A percentile compares a stretch with the other conserved stretches of the same genome.
These are phyloP conservation scores for Selaginella moellendorffii DNA, from an alignment of 75 land plant species.

Conservation along the genomic window DNA sequence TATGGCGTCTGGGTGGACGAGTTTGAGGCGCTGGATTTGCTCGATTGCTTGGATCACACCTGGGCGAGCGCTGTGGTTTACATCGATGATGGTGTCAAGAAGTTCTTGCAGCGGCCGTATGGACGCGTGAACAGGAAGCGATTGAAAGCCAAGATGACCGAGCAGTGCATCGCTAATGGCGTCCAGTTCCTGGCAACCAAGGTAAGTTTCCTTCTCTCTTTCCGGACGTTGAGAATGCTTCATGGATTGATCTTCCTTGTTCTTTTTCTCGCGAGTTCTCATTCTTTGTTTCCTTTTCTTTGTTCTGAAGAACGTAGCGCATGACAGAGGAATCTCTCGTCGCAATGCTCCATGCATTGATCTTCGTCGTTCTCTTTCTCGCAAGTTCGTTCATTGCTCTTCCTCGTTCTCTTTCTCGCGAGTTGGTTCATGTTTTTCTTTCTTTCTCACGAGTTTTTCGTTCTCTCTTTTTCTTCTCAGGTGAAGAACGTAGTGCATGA, in stretches of 20 bases:
- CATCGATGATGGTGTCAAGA: conserved; percentile 43
- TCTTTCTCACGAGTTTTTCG: too few relatives aligned
- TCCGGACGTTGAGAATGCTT: too few relatives aligned
- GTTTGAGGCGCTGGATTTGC: conserved; percentile 83
- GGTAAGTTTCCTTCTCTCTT: conserved; percentile 15
- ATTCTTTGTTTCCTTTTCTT: neutral
- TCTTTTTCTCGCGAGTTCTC: neutral
- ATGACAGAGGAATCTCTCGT: too few relatives aligned
- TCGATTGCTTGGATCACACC: conserved; percentile 86
- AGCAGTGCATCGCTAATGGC: conserved; percentile 68
- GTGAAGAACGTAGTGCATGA: conserved; percentile 54
- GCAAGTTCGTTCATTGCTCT: too few relatives aligned
- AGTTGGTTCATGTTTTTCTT: too few relatives aligned
- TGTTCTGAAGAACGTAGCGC: neutral
- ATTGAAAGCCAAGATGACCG: conserved; percentile 85
- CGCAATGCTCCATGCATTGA: too few relatives aligned
- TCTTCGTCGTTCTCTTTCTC: too few relatives aligned
- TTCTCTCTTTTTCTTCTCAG: conserved; percentile 8
- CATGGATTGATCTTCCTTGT: too few relatives aligned
- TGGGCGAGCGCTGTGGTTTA: conserved; percentile 84
- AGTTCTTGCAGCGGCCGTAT: conserved; percentile 71
- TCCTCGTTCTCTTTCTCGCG: too few relatives aligned
- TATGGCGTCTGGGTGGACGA: conserved; percentile 99
- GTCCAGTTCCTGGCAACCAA: conserved; percentile 79
- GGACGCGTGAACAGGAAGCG: conserved; percentile 73